Conservation (phyloP, 495 filamentous ascomycete genomes). For the Cenococcum geophilum region DNA sequence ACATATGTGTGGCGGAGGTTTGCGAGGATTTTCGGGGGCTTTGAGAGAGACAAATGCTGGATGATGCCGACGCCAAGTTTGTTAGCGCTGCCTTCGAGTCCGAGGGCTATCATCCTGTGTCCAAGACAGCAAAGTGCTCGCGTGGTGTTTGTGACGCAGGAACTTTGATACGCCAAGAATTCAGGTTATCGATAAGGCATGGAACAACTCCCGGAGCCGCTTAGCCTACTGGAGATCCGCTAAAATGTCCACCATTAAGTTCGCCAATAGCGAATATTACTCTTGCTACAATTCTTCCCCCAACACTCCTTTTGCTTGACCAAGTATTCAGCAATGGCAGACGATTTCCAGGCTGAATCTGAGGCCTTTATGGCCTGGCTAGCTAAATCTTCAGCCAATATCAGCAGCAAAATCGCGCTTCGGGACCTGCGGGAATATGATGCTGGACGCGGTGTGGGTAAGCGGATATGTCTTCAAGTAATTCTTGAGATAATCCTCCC, state of each 20-base stretch:
- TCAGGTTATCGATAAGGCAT: conserved; percentile 19
- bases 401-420: conserved; percentile 52
- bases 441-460: conserved; percentile 58
- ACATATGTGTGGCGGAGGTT: conserved; percentile 93
- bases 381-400: conserved; percentile 43
- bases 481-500: conserved; percentile 8
- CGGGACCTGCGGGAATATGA: conserved; percentile 48
- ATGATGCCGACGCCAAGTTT: conserved; percentile 95
- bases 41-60: conserved; percentile 53
- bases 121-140: neutral
- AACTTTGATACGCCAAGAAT: conserved; percentile 12
- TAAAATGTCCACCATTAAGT: conserved; percentile 13
- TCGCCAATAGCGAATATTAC: neutral
- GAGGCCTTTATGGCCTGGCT: conserved; percentile 54
- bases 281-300: neutral
- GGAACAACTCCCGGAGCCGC: neutral
- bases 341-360: conserved; percentile 44
- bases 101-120: conserved; percentile 68
- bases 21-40: conserved; percentile 69
- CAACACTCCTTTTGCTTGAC: conserved; percentile 6
- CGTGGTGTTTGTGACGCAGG: neutral
- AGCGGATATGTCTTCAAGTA: conserved; percentile 29
- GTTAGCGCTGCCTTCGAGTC: conserved; percentile 95
- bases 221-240: neutral
- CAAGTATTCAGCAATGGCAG: conserved; percentile 2